phyloP scores from a whole-genome alignment of 305 asterid genomes.

The Stenogyne calaminthoides region DNA sequence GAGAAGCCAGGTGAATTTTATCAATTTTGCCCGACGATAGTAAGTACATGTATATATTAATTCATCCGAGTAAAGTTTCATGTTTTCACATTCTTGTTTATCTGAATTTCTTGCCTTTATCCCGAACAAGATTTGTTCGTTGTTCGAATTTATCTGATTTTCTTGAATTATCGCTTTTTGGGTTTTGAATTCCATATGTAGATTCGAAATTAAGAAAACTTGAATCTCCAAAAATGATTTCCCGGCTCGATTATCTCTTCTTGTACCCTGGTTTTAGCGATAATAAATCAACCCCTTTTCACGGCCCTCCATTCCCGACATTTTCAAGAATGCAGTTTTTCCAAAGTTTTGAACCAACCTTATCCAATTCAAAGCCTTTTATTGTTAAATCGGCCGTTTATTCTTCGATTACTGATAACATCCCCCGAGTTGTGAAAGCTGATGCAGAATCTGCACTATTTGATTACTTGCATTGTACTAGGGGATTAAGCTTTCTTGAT shows the following conservation, averaged over 20 bases:
- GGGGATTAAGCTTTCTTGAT: conserved; percentile 72
- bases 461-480: conserved; percentile 81
- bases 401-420: conserved; percentile 29
- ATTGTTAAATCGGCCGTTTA: conserved; percentile 40
- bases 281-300: conserved; percentile 26
- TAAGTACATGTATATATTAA: not conserved
- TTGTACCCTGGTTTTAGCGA: conserved; percentile 26
- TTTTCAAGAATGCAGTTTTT: conserved; percentile 41
- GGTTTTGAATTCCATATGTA: conserved; percentile 40
- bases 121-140: not conserved
- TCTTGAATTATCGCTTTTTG: not conserved
- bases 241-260: conserved; percentile 39
- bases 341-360: conserved; percentile 24
- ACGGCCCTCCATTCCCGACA: conserved; percentile 30
- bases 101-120: not conserved
- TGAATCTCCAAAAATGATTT: conserved; percentile 45
- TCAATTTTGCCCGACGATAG: conserved; percentile 17
- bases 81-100: not conserved
- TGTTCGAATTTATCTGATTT: not conserved
- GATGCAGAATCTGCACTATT: conserved; percentile 79
- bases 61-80: not conserved
- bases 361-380: conserved; percentile 25
- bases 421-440: conserved; percentile 52
- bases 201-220: conserved; percentile 40
- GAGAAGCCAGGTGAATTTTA: not conserved